Evolutionary conservation across 129 eudicot genomes (phyloP), one percentile per base, ranked within the genome.

Genomic region (Flaveria bidentis): DNA sequence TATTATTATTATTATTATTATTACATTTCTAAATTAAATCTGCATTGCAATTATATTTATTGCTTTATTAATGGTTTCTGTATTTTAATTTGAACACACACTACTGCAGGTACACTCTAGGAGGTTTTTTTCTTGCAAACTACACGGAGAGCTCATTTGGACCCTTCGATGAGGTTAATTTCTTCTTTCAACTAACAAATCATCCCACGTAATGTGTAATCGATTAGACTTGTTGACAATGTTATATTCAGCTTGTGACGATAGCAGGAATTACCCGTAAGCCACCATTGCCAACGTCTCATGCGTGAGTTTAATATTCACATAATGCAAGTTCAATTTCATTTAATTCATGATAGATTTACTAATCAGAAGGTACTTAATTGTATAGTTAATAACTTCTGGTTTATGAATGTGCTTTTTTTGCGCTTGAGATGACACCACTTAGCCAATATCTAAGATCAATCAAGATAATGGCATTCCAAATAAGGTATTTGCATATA

Each of bases 71-170:
- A 67, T 82, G 72, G 64, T 25, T 74, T 72, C 26, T 80, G 74
- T 76, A 71, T 65, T 62, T 52, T 80, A 45, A 45, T 44, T 23
- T 44, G 49, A 42, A 74, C 67, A 74, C 67, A 74, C 68, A 69
- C 76, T 81, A n/a, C 86, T 33, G 2, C 2, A 94, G 98, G 71
- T 94, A 94, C 73, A 94, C 98, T 45, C 88, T 94, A 77, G 98
- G 98, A 70, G 98, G 98, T 42, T 89, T 94, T 84, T 94, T 94
- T 89, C 86, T 94, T 72, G 98, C 98, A 78, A 91, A 84, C 52
- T 94, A 94, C 84, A 91, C 82, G 69, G 97, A 94, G 84, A 94
- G 97, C 83, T 97, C 98, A 13, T 87, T 91, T 74, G 98, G 98
- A 81, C 82, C 70, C 75, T 94, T 94, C 47, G 92, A 94, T 82